Conservation (phyloP, 1,284 basidiomycete genomes). For the Marasmius tenuissimus region DNA sequence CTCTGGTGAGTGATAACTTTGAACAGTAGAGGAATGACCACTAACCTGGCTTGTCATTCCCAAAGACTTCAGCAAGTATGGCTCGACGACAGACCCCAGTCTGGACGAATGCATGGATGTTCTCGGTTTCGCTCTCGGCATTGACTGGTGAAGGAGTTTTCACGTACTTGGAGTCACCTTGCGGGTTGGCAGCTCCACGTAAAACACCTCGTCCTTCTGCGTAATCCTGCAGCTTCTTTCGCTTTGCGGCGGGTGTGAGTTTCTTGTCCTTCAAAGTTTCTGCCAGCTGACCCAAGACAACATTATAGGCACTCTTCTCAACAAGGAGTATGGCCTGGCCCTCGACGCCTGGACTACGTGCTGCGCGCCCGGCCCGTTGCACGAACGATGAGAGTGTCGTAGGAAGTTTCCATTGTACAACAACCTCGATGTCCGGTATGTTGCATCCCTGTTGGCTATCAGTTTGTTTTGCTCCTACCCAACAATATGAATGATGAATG, state of each 20-base stretch:
- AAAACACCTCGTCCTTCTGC: neutral
- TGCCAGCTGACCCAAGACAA: slow-evolving; percentile 7
- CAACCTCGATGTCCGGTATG: slow-evolving; percentile 31
- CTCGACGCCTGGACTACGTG: slow-evolving; percentile 10
- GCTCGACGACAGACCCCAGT: slow-evolving; percentile 1
- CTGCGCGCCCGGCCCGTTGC: slow-evolving; percentile 29
- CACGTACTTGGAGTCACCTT: neutral
- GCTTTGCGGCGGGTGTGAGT: neutral
- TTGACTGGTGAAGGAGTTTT: neutral
- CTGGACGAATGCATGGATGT: neutral
- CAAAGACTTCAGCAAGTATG: neutral
- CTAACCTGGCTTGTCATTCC: neutral
- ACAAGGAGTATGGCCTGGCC: slow-evolving; percentile 30
- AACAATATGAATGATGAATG: neutral
- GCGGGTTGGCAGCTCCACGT: neutral
- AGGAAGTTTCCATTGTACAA: slow-evolving; percentile 34
- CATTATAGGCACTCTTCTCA: slow-evolving; percentile 23
- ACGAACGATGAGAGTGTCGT: slow-evolving; percentile 26
- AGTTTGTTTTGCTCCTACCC: neutral
- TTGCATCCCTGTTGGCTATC: slow-evolving; percentile 29
- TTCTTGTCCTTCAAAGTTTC: neutral
- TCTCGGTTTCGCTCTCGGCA: neutral
- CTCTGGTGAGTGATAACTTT: neutral
- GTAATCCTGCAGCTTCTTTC: neutral
- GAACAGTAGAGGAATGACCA: neutral